Percentiles rank a stretch among this genome's conserved stretches.
Conservation (phyloP, 257 asterid species). For the Solanum pennellii region DNA sequence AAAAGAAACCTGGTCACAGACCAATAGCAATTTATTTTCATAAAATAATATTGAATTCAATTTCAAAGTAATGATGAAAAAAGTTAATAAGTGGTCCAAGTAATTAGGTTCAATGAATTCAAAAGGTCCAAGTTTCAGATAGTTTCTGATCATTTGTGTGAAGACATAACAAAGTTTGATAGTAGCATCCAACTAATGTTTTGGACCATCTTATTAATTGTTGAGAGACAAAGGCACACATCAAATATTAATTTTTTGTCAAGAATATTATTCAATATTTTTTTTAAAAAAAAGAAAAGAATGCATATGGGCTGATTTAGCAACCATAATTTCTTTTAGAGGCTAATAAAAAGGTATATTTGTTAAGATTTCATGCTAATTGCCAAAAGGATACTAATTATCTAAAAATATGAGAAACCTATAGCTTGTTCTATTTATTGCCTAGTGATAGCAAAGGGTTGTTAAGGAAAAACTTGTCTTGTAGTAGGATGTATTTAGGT, state of each 20-base stretch:
- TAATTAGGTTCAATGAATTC: neutral
- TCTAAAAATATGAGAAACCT: neutral
- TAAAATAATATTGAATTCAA: neutral
- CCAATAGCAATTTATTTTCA: neutral
- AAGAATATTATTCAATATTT: neutral
- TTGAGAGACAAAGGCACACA: neutral
- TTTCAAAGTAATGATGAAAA: neutral
- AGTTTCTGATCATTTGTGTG: neutral
- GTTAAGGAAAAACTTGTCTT: neutral
- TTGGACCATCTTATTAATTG: neutral
- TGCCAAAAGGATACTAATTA: neutral
- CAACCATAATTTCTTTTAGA: neutral
- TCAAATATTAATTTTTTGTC: neutral
- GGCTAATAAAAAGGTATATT: neutral
- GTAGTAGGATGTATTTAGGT: neutral
- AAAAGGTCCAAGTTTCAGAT: neutral
- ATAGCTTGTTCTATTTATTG: neutral
- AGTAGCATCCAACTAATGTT: neutral
- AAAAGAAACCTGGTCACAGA: constrained; percentile 19
- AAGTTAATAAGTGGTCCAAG: neutral
- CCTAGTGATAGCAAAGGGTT: neutral
- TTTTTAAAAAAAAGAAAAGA: neutral
- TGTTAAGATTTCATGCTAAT: neutral
- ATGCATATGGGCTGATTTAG: neutral
- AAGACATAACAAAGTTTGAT: neutral